phyloP scores from a whole-genome alignment of 495 filamentous ascomycete genomes.

The Neurospora sp. region DNA sequence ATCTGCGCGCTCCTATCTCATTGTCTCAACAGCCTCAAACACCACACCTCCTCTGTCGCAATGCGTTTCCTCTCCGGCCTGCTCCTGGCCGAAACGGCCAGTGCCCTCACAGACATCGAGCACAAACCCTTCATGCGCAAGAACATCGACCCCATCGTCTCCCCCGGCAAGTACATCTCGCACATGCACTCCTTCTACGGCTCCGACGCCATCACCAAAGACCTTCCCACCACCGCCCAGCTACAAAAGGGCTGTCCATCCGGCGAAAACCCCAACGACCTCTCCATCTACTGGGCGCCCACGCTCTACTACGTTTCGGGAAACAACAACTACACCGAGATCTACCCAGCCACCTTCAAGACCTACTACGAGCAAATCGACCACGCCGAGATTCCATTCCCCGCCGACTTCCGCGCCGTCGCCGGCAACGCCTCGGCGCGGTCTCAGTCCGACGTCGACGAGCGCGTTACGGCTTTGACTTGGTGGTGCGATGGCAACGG shows the following conservation, averaged over 20 bases:
- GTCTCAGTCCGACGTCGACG: constrained; percentile 22
- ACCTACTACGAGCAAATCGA: constrained; percentile 60
- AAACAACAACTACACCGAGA: constrained; percentile 28
- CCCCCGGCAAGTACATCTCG: constrained; percentile 23
- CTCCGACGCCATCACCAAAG: constrained; percentile 24
- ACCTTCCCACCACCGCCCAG: constrained; percentile 23
- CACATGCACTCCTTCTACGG: constrained; percentile 32
- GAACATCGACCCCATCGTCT: constrained; percentile 29
- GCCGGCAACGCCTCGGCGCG: constrained; percentile 26
- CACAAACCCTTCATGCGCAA: constrained; percentile 28
- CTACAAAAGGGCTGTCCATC: constrained; percentile 27
- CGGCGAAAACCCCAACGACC: constrained; percentile 27
- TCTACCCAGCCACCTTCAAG: constrained; percentile 30
- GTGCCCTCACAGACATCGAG: constrained; percentile 24
- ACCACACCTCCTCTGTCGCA: not conserved
- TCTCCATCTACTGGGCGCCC: constrained; percentile 27
- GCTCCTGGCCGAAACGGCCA: constrained; percentile 8
- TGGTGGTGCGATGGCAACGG: constrained; percentile 32
- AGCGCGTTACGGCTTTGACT: constrained; percentile 23
- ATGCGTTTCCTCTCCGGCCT: not conserved
- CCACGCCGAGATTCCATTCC: constrained; percentile 73
- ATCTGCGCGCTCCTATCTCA: not conserved
- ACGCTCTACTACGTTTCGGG: constrained; percentile 25
- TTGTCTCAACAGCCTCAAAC: not conserved
- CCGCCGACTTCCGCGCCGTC: constrained; percentile 35